These are phyloP conservation scores for Penicillium sumatraense DNA, from an alignment of 2,329 filamentous ascomycete genomes.

Conservation along the genomic window DNA sequence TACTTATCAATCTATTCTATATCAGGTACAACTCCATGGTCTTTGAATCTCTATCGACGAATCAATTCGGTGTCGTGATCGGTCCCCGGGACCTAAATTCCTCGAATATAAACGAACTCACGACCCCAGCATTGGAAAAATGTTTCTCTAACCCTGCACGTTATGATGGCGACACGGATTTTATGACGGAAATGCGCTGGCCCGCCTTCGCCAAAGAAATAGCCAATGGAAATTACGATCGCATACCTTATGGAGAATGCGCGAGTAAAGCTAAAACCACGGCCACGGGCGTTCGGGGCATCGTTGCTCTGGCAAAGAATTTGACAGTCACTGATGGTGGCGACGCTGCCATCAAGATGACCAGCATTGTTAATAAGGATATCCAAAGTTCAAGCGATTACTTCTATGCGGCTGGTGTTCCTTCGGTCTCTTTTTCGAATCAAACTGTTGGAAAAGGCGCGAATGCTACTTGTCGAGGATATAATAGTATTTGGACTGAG, in stretches of 20 bases:
- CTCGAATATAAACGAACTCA: not conserved
- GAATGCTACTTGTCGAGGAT: not conserved
- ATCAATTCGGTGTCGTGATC: not conserved
- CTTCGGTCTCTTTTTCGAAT: not conserved
- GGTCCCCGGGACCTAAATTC: constrained; percentile 2
- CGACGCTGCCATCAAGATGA: not conserved
- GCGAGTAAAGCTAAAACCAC: not conserved
- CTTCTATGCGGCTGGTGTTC: not conserved
- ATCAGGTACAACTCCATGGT: constrained; percentile 6
- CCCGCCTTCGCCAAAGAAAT: not conserved
- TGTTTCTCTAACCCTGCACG: not conserved
- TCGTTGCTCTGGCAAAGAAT: constrained; percentile 2
- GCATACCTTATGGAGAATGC: not conserved
- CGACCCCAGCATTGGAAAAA: constrained; percentile 4
- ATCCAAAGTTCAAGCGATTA: not conserved
- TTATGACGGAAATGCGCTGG: not conserved
- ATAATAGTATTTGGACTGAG: not conserved
- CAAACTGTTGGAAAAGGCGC: not conserved
- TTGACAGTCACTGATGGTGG: not conserved
- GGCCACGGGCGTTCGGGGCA: not conserved
- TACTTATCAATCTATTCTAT: not conserved
- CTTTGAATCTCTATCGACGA: constrained; percentile 6
- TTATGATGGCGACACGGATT: not conserved
- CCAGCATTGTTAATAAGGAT: not conserved
- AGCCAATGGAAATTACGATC: not conserved